A percentile compares a stretch with the other conserved stretches of the same genome.
These are phyloP conservation scores for Epichloe gansuensis DNA, from an alignment of 2,329 filamentous ascomycete genomes.

Conservation along the genomic window DNA sequence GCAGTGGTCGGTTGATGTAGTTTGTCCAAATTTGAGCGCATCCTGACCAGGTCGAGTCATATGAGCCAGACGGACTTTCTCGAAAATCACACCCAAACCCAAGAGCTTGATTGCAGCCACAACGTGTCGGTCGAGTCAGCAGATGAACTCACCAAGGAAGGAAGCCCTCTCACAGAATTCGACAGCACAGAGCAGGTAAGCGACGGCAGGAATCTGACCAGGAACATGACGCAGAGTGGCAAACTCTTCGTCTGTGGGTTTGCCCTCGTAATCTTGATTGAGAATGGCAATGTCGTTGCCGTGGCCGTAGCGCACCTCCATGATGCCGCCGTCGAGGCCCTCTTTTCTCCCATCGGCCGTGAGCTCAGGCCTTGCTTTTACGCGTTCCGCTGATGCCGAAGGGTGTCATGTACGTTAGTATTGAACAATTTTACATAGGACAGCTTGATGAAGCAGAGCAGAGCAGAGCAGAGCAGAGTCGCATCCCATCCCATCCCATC, in stretches of 20 bases:
- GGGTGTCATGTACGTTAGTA: background rate
- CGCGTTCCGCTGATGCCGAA: background rate
- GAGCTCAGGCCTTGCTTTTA: background rate
- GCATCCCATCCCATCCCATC: no score
- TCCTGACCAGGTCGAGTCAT: background rate
- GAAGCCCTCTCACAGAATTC: conserved; percentile 51
- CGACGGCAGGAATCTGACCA: conserved; percentile 36
- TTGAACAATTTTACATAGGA: background rate
- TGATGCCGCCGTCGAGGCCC: no score
- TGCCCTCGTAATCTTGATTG: conserved; percentile 21
- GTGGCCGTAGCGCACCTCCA: background rate
- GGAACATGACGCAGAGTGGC: conserved; percentile 38
- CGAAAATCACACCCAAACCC: no score
- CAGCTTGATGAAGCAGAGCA: background rate
- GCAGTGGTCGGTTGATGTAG: conserved; percentile 49
- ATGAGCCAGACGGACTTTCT: background rate
- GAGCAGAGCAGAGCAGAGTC: no score
- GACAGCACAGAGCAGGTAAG: conserved; percentile 46
- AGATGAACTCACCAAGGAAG: conserved; percentile 37
- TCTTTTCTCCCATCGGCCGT: background rate
- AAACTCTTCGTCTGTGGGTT: conserved; percentile 43
- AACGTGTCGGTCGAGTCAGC: no score
- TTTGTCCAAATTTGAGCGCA: conserved; percentile 30
- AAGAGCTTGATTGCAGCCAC: no score
- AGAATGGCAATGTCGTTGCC: conserved; percentile 7